Conservation (phyloP, 768 basidiomycete genomes). For the Antrodiella citrinella region DNA sequence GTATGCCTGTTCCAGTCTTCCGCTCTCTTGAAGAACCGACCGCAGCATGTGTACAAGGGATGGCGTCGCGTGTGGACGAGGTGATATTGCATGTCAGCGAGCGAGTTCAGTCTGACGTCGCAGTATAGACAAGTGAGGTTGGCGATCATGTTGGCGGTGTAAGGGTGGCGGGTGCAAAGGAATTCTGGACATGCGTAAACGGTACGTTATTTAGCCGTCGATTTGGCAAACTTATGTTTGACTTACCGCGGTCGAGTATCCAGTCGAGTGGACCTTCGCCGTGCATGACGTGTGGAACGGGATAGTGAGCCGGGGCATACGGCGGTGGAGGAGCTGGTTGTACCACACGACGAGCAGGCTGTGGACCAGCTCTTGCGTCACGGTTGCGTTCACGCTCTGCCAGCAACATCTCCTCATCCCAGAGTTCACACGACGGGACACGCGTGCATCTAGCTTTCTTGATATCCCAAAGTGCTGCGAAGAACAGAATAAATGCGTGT, state of each 20-base stretch:
- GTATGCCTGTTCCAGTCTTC: conserved; percentile 16
- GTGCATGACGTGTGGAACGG: neutral
- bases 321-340: neutral
- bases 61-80: conserved; percentile 15
- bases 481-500: conserved; percentile 8
- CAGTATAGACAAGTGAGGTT: conserved; percentile 21
- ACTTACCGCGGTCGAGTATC: conserved; percentile 16
- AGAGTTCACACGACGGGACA: conserved; percentile 27
- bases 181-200: conserved; percentile 3
- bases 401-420: conserved; percentile 31
- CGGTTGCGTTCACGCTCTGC: conserved; percentile 23
- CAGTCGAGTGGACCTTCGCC: conserved; percentile 10
- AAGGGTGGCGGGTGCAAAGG: conserved; percentile 14
- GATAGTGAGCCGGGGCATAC: conserved; percentile 1
- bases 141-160: conserved; percentile 18
- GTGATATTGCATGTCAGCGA: conserved; percentile 21
- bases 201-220: neutral
- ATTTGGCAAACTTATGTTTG: neutral
- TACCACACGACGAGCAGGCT: neutral
- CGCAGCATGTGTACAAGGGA: conserved; percentile 21
- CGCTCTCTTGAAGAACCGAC: conserved; percentile 20
- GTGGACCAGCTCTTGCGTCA: conserved; percentile 9
- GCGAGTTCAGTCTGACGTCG: conserved; percentile 14
- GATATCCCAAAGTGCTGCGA: conserved; percentile 21
- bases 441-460: conserved; percentile 21